Evolutionary conservation across 1,284 basidiomycete species (phyloP).

Genomic region (Cryptococcus floricola): DNA sequence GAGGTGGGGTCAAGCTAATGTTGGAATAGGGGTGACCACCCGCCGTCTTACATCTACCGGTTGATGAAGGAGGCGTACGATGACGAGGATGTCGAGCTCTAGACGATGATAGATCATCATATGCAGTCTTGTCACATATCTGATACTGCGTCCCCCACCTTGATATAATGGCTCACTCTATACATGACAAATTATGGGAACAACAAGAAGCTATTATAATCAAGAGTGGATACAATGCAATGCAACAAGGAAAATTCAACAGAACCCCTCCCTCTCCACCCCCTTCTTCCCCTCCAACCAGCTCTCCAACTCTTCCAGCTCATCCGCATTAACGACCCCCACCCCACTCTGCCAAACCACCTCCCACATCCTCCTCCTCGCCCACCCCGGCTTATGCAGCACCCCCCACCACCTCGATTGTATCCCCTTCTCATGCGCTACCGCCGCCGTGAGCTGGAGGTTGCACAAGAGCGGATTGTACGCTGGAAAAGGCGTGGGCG

Average conservation of each 20-base stretch:
- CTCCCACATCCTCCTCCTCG: slow-evolving; percentile 31
- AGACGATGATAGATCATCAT: background rate
- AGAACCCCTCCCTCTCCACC: background rate
- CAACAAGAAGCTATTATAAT: too few relatives aligned
- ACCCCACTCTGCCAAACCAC: slow-evolving; percentile 23
- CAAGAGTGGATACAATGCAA: too few relatives aligned
- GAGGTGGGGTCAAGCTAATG: background rate
- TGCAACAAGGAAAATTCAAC: background rate
- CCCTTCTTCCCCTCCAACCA: slow-evolving; percentile 11
- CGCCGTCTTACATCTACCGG: slow-evolving; percentile 84
- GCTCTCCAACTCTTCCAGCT: slow-evolving; percentile 25
- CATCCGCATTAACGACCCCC: slow-evolving; percentile 37
- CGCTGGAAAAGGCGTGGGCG: background rate
- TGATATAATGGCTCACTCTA: background rate
- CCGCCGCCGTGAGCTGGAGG: slow-evolving; percentile 9
- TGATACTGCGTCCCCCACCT: background rate
- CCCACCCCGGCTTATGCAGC: slow-evolving; percentile 22
- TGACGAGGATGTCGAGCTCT: slow-evolving; percentile 76
- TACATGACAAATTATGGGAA: background rate
- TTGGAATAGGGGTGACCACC: slow-evolving; percentile 72
- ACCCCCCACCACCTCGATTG: slow-evolving; percentile 43
- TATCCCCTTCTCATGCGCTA: slow-evolving; percentile 31
- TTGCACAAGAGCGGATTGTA: slow-evolving; percentile 7
- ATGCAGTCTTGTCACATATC: background rate
- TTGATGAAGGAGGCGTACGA: slow-evolving; percentile 88